A percentile compares a stretch with the other conserved stretches of the same genome.
Evolutionary conservation across 768 basidiomycete species (phyloP).

Genomic region (Pleurotus cornucopiae): DNA sequence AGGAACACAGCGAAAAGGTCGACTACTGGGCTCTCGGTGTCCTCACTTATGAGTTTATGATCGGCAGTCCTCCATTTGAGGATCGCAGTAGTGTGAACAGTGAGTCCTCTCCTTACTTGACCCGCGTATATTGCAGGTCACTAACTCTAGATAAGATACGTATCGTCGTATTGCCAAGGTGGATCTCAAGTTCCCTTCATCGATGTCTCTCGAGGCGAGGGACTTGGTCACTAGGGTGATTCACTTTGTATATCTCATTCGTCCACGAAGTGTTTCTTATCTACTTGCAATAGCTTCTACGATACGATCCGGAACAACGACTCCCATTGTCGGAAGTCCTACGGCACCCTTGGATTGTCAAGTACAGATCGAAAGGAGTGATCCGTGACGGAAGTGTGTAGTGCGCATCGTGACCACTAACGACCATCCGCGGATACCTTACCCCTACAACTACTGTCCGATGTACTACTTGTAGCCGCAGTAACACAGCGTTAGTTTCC

Average conservation of each 20-base stretch:
- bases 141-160: conserved; percentile 51
- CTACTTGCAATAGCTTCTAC: conserved; percentile 61
- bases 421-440: too few species aligned
- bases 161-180: conserved; percentile 86
- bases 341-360: conserved; percentile 84
- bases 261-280: conserved; percentile 10
- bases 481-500: too few species aligned
- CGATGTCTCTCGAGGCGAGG: conserved; percentile 58
- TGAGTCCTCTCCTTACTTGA: conserved; percentile 27
- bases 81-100: conserved; percentile 75
- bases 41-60: conserved; percentile 92
- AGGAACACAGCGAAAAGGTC: conserved; percentile 84
- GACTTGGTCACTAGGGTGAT: conserved; percentile 61
- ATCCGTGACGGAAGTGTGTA: conserved; percentile 17
- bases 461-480: too few species aligned
- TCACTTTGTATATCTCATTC: conserved; percentile 2
- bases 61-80: conserved; percentile 79
- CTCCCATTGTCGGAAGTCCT: conserved; percentile 72
- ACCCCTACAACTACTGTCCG: too few species aligned
- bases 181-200: conserved; percentile 65
- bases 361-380: conserved; percentile 49
- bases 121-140: neutral
- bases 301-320: conserved; percentile 74
- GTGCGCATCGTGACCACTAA: neutral
- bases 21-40: conserved; percentile 98